Evolutionary conservation across 768 basidiomycete genomes (phyloP), one percentile per base, ranked within the genome.

Genomic region (Vararia minispora): DNA sequence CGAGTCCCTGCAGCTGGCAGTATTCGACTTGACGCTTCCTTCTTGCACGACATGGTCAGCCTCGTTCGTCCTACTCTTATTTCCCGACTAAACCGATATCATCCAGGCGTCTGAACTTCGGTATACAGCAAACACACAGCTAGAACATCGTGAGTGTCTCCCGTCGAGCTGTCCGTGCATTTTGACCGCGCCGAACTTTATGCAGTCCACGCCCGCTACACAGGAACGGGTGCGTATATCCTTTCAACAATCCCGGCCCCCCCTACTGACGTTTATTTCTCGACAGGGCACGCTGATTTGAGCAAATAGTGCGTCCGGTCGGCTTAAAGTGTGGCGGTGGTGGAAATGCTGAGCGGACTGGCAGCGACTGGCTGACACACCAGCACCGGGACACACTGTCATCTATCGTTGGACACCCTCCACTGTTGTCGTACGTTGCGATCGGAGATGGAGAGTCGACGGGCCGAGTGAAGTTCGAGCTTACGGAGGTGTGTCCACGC

Each of bases 381-480:
- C 94, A 97, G 54, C 92, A 97, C 62, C 79, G 94, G 28, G 94
- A 98, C 58, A 92, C 90, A n/a, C 64, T 88, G 44, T 66, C 92
- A 17, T 84, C 92, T 7, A 91, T 98, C 45, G 78, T 91, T 31
- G 90, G 94, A 2, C 95, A 99, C 57, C 73, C 89, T 3, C 71
- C 86, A 0, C 62, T 99, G 40, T 65, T 78, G 11, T 87, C 87
- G 2, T 99, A 83, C 56, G 68, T 97, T 32, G 79, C 91, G 1
- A 77, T 98, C 51, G 92, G 92, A 11, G 94, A 99, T 47, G 89
- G 90, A 2, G 91, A 97, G 58, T 71, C 87, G n/a, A 75, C 81
- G 39, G 95, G 87, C 7, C 65, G 95, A 29, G 66, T 79, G 3
- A 89, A 76, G 54, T 97, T 95, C 54, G 94, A 99, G 64, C 82